Base-by-base conservation (phyloP, 106 monocot genomes). In the Dactylorhiza incarnata region DNA sequence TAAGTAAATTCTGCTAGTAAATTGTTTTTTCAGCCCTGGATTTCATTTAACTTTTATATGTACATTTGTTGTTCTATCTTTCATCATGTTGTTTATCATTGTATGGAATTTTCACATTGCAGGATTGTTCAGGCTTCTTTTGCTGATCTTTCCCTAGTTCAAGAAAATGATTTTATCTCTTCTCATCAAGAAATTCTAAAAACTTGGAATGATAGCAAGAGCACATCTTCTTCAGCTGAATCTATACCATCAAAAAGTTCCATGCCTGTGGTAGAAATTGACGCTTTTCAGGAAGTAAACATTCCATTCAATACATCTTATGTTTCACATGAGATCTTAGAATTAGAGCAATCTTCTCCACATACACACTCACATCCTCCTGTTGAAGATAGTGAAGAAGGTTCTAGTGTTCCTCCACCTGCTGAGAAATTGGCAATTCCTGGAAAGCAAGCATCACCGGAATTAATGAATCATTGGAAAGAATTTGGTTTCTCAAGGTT, bases 401-500 rank as follows among this genome's bases (percentile, higher is more conserved):
- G n/a, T 49, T 22, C 52, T 14, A 61, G 48, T 71, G 61, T 19
- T 77, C 8, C 54, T 74, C 75, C 81, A 19, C 70, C 68, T 47
- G 65, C 11, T 54, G 49, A 77, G 24, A 89, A 89, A 78, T 73
- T 85, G n/a, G 29, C 75, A 9, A 83, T 50, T 77, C 78, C 87
- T 23, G 93, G 93, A 16, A 86, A 68, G 73, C 55, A 72, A 29
- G 86, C 91, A 44, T 82, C 91, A 48, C 14, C 67, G 44, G 89
- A 93, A 75, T 26, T 49, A 50, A 73, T 93, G 25, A 84, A 87
- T 48, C 74, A 20, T 70, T 97, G 91, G 93, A 91, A 84, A 68
- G 78, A 85, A 67, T 87, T 73, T 43, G 96, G 96, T 11, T 93
- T 97, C 76, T 86, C 81, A 22, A 93, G 93, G 96, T 93, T 65